phyloP scores from a whole-genome alignment of 2,329 filamentous ascomycete genomes.

The Penicillium sp. region DNA sequence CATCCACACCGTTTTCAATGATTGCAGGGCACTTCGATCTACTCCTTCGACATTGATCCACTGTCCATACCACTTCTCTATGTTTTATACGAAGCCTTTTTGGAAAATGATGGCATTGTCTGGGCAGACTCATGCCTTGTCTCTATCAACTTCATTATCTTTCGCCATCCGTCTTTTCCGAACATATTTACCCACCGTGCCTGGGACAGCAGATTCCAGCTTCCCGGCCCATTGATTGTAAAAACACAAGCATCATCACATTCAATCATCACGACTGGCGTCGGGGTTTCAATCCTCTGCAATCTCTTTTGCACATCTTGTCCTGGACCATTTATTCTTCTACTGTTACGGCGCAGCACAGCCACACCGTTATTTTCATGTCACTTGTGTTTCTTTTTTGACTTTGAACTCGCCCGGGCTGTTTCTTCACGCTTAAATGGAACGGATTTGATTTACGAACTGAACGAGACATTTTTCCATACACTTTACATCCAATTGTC shows the following conservation, averaged over 20 bases:
- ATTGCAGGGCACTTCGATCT: neutral
- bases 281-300: neutral
- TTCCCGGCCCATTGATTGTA: slow-evolving; percentile 1
- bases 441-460: slow-evolving; percentile 7
- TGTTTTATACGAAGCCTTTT: neutral
- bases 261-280: slow-evolving; percentile 1
- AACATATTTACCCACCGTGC: neutral
- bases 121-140: neutral
- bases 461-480: slow-evolving; percentile 1
- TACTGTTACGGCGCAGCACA: neutral
- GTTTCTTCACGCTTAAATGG: slow-evolving; percentile 3
- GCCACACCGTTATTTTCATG: neutral
- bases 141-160: neutral
- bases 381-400: slow-evolving; percentile 1
- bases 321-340: neutral
- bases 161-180: slow-evolving; percentile 2
- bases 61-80: slow-evolving; percentile 13
- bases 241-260: slow-evolving; percentile 1
- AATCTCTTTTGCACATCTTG: slow-evolving; percentile 5
- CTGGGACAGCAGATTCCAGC: neutral
- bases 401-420: neutral
- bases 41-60: slow-evolving; percentile 13
- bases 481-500: no score
- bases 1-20: neutral
- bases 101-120: neutral